Conservation (phyloP, 495 filamentous ascomycete genomes). For the Neurospora sp. region DNA sequence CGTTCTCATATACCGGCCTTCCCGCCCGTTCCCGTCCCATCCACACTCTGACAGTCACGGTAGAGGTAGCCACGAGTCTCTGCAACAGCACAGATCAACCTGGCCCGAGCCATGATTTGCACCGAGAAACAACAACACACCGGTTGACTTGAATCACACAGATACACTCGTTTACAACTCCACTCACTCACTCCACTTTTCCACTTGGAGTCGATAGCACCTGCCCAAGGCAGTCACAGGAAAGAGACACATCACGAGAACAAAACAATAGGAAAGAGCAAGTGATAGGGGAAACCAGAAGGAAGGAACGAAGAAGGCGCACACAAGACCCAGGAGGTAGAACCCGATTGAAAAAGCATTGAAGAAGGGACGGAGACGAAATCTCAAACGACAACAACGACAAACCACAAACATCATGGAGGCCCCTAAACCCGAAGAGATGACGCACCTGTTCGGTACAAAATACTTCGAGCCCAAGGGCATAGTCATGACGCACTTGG, state of each 20-base stretch:
- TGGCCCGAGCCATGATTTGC: neutral
- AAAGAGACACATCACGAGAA: neutral
- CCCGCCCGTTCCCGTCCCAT: neutral
- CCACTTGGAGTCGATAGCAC: neutral
- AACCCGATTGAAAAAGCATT: neutral
- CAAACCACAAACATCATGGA: neutral
- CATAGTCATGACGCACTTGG: slow-evolving; percentile 11
- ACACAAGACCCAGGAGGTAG: neutral
- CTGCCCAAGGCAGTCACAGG: neutral
- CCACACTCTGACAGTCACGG: neutral
- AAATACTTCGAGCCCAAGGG: neutral
- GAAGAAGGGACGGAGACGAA: neutral
- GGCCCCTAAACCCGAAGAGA: neutral
- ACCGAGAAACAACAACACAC: neutral
- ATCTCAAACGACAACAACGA: neutral
- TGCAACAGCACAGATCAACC: neutral
- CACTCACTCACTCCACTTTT: neutral
- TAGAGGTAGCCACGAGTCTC: neutral
- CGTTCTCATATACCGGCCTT: neutral
- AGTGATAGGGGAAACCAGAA: neutral
- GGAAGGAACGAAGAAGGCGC: neutral
- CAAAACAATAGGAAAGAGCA: neutral
- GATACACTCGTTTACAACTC: neutral
- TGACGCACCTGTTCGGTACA: neutral
- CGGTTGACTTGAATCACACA: neutral